These are phyloP conservation scores for Udeniomyces megalosporus DNA, from an alignment of 768 basidiomycete genomes.

Conservation along the genomic window DNA sequence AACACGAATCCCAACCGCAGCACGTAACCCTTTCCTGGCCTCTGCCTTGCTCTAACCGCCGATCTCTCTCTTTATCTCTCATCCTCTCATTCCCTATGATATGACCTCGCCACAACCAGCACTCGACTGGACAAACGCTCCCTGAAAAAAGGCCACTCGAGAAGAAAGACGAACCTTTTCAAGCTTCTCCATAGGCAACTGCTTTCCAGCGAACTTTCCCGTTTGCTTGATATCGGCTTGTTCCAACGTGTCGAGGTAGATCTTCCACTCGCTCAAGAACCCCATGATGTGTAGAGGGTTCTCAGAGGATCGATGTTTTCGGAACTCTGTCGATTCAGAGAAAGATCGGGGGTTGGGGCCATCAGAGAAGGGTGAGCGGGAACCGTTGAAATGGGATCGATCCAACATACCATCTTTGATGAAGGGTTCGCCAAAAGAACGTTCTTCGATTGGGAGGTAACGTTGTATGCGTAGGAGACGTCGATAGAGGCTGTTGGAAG, in stretches of 20 bases:
- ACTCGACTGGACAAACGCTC: slow-evolving; percentile 37
- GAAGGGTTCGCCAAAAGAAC: slow-evolving; percentile 68
- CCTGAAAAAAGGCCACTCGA: not conserved
- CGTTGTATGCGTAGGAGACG: slow-evolving; percentile 65
- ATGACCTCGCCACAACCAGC: slow-evolving; percentile 38
- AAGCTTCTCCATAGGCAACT: slow-evolving; percentile 26
- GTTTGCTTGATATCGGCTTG: slow-evolving; percentile 17
- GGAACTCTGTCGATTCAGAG: slow-evolving; percentile 48
- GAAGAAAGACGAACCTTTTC: slow-evolving; percentile 31
- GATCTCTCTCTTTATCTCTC: too few species aligned
- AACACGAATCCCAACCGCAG: not conserved
- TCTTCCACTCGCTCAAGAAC: slow-evolving; percentile 89
- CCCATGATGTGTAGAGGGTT: slow-evolving; percentile 88
- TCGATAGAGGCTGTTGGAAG: slow-evolving; percentile 50
- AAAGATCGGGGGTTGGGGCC: not conserved
- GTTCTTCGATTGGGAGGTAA: slow-evolving; percentile 56
- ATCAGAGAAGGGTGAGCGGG: slow-evolving; percentile 7
- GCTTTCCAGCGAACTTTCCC: too few species aligned
- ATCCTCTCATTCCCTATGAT: too few species aligned
- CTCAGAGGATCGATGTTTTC: slow-evolving; percentile 55
- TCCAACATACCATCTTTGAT: slow-evolving; percentile 41
- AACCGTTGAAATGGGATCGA: not conserved
- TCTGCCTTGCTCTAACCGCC: too few species aligned
- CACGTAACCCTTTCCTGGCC: too few species aligned
- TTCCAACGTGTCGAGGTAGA: slow-evolving; percentile 54